Evolutionary conservation across 495 filamentous ascomycete species (phyloP).

Genomic region (Aspergillus nidulans): DNA sequence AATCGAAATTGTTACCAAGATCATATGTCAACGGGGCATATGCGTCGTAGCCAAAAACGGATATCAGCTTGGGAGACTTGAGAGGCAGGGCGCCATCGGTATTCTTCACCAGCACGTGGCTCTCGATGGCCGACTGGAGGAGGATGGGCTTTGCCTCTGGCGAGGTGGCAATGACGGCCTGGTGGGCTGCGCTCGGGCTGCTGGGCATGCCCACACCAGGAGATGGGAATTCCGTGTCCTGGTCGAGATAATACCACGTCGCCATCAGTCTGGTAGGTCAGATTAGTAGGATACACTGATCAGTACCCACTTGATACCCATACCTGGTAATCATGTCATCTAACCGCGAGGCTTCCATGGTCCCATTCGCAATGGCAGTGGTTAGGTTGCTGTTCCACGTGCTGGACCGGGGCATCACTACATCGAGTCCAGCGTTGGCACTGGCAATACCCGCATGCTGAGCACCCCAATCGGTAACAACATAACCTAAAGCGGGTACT

Average conservation of each 20-base stretch:
- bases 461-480: slow-evolving; percentile 55
- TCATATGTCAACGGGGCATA: neutral
- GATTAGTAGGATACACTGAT: slow-evolving; percentile 17
- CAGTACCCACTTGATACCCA: too few species aligned
- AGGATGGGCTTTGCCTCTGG: slow-evolving; percentile 49
- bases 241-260: neutral
- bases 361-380: slow-evolving; percentile 50
- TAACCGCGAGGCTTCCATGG: slow-evolving; percentile 38
- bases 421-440: slow-evolving; percentile 55
- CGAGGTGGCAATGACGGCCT: slow-evolving; percentile 49
- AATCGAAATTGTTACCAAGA: neutral
- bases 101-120: slow-evolving; percentile 74
- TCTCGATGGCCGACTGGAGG: slow-evolving; percentile 54
- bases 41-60: slow-evolving; percentile 67
- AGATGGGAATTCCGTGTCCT: slow-evolving; percentile 13
- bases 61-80: slow-evolving; percentile 48
- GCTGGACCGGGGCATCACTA: slow-evolving; percentile 50
- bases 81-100: slow-evolving; percentile 57
- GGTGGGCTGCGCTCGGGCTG: slow-evolving; percentile 63
- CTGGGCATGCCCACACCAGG: slow-evolving; percentile 56
- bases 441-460: slow-evolving; percentile 53
- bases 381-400: slow-evolving; percentile 45
- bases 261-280: neutral
- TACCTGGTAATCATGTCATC: slow-evolving; percentile 60
- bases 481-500: slow-evolving; percentile 37